These are phyloP conservation scores for Aspergillus calidoustus DNA, from an alignment of 2,329 filamentous ascomycete species.

Conservation along the genomic window DNA sequence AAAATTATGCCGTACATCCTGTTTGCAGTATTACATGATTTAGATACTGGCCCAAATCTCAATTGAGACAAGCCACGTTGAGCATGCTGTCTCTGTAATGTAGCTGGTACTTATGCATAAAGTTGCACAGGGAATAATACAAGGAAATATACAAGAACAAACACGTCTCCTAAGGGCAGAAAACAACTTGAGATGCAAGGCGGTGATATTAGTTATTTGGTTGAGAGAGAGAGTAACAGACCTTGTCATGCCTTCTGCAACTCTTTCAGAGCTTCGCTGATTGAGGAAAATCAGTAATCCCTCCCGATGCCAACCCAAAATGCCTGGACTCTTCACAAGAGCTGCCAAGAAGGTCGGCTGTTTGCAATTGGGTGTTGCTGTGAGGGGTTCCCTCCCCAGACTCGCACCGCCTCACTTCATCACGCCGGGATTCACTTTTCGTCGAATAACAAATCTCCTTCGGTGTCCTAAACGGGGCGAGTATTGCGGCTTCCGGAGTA, in stretches of 20 bases:
- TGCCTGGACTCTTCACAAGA: conserved; percentile 8
- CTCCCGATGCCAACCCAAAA: neutral
- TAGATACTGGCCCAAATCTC: neutral
- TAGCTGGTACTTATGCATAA: neutral
- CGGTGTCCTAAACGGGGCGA: neutral
- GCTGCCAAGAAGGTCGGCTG: neutral
- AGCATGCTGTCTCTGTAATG: neutral
- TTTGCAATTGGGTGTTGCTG: conserved; percentile 6
- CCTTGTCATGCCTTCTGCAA: neutral
- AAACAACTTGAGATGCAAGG: neutral
- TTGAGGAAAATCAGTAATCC: neutral
- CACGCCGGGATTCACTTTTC: neutral
- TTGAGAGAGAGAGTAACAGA: neutral
- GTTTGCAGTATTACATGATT: neutral
- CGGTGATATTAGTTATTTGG: neutral
- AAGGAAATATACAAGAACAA: neutral
- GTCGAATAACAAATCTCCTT: conserved; percentile 2
- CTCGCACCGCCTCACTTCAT: conserved; percentile 11
- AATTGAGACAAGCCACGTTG: neutral
- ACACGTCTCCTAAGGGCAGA: neutral
- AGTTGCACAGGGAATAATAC: neutral
- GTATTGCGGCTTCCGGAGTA: neutral
- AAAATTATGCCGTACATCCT: neutral
- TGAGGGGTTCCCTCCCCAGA: conserved; percentile 14
- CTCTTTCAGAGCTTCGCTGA: neutral